These are phyloP conservation scores for Heterobasidion annosum DNA, from an alignment of 1,284 basidiomycete genomes.

Conservation along the genomic window DNA sequence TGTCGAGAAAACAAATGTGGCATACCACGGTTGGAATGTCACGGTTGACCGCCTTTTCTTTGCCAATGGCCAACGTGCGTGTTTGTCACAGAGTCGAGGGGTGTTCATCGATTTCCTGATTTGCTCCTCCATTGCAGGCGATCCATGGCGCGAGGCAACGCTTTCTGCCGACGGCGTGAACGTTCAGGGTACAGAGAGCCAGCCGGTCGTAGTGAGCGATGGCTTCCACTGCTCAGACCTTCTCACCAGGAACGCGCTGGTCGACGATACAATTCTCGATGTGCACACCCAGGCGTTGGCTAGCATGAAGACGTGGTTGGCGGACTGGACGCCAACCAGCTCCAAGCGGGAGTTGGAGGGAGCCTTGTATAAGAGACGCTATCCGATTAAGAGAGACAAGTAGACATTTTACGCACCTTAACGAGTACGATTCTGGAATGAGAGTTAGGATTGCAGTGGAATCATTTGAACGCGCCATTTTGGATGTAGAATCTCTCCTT, in stretches of 20 bases:
- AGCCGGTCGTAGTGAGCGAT: conserved; percentile 47
- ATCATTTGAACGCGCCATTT: no score
- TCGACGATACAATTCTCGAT: conserved; percentile 40
- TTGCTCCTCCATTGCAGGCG: conserved; percentile 14
- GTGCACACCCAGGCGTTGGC: conserved; percentile 41
- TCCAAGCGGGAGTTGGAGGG: no score
- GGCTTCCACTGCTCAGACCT: conserved; percentile 67
- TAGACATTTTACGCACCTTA: no score
- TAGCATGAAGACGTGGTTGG: conserved; percentile 43
- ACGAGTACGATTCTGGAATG: no score
- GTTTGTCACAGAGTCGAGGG: neutral
- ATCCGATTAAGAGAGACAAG: no score
- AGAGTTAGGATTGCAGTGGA: no score
- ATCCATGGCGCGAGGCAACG: conserved; percentile 68
- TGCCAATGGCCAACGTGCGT: conserved; percentile 46
- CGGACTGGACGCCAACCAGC: conserved; percentile 19
- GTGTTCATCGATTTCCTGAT: neutral
- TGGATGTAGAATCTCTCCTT: no score
- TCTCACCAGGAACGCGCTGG: conserved; percentile 25
- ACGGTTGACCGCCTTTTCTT: conserved; percentile 53
- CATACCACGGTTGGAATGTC: conserved; percentile 57
- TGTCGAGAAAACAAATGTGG: conserved; percentile 32
- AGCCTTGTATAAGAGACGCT: no score
- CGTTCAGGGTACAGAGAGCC: conserved; percentile 35
- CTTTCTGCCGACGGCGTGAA: conserved; percentile 42